Evolutionary conservation across 2,329 filamentous ascomycete genomes (phyloP), one percentile per base, ranked within the genome.

Genomic region (Alternaria conjuncta): DNA sequence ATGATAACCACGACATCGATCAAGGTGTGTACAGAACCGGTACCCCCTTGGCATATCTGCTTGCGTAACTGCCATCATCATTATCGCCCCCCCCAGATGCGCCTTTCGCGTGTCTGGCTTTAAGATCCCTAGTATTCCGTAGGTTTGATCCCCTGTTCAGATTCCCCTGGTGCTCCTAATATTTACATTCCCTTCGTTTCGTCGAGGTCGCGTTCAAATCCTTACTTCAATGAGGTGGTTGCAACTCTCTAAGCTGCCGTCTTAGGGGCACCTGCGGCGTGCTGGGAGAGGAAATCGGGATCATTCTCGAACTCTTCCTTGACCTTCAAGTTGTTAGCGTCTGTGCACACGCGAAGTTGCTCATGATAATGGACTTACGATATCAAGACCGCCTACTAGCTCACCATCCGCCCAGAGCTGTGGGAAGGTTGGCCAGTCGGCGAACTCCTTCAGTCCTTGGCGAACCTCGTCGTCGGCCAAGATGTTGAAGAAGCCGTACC

Each of bases 401-500:
- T 97, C 94, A 13, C 96, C 95, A 64, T 90, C 88, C 12, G 97
- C 89, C 90, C 95, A 99, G 66, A 99, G 84, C 81, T 99, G 96
- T 20, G 96, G 96, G 82, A 93, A 99, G 0, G 96, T 99, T 10
- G 96, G 96, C 96, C 96, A 99, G 66, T 98, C 96, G n/a, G 94
- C 94, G 79, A 90, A 98, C 82, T 96, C 93, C 86, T 99, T 99
- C 76, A 99, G 83, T 1, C 96, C 96, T 83, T 98, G 95, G 65
- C 96, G 88, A 51, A 99, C 96, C 80, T 98, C 95, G 75, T 99
- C 95, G 79, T 99, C 96, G 67, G 96, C 96, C 73, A 99, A 82
- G 68, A 99, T 99, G 79, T 99, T 98, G 86, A 99, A 99, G 85
- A 99, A 99, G 20, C 96, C 96, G 80, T 98, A 99, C 79, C 97